phyloP scores from a whole-genome alignment of 345 rosid species.

The Eucalyptus caleyi region DNA sequence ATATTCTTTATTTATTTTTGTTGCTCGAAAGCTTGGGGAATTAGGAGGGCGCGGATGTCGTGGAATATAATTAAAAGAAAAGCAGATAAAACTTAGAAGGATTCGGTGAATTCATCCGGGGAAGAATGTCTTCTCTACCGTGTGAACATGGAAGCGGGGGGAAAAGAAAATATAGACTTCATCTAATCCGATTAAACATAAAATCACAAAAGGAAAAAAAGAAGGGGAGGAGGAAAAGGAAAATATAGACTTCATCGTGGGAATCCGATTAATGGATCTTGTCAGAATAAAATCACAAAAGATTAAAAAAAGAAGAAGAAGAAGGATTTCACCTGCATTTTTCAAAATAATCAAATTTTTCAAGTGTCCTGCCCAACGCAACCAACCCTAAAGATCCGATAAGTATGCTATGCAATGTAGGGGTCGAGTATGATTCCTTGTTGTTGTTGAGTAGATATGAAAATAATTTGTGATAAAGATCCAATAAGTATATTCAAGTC shows the following conservation, averaged over 20 bases:
- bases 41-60: not conserved
- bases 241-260: not conserved
- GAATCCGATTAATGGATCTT: not conserved
- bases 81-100: not conserved
- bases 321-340: not conserved
- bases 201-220: not conserved
- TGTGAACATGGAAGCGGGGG: not conserved
- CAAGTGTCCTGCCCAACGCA: not conserved
- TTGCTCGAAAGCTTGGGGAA: not conserved
- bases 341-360: not conserved
- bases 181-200: not conserved
- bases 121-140: not conserved
- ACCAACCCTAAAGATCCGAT: not conserved
- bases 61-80: not conserved
- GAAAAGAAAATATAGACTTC: not conserved
- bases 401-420: not conserved
- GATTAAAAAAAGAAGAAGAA: too few species aligned
- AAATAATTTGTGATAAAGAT: too few species aligned
- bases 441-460: not conserved
- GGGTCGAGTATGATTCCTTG: not conserved
- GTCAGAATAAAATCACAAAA: not conserved
- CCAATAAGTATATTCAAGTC: too few species aligned
- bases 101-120: not conserved
- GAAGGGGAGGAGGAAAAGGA: too few species aligned
- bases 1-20: not conserved